Evolutionary conservation across 345 rosid species (phyloP).

Genomic region (Bruguiera sexangula): DNA sequence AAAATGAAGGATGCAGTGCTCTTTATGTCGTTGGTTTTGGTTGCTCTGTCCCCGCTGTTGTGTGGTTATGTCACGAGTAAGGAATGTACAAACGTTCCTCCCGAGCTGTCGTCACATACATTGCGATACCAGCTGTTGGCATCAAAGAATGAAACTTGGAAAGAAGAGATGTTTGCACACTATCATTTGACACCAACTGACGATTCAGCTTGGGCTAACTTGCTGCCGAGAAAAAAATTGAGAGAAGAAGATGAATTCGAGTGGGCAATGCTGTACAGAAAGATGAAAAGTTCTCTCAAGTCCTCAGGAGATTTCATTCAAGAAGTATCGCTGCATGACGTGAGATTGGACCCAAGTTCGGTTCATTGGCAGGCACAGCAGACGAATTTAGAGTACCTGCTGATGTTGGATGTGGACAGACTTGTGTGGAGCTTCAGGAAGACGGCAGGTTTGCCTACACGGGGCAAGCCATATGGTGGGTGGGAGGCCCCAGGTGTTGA

Average conservation of each 20-base stretch:
- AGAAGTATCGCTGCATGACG: conserved; percentile 69
- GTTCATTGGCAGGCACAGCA: conserved; percentile 69
- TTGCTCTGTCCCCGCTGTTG: conserved; percentile 17
- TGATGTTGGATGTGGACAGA: conserved; percentile 77
- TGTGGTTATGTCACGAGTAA: conserved; percentile 36
- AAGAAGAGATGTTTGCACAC: conserved; percentile 55
- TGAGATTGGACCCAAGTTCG: conserved; percentile 53
- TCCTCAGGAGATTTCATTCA: conserved; percentile 41
- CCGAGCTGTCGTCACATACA: conserved; percentile 50
- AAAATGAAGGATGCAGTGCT: conserved; percentile 28
- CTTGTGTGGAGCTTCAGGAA: conserved; percentile 83
- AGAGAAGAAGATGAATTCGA: conserved; percentile 49
- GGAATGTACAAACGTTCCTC: conserved; percentile 65
- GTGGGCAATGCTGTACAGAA: conserved; percentile 61
- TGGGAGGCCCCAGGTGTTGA: conserved; percentile 70
- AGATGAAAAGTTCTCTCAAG: conserved; percentile 46
- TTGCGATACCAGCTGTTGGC: conserved; percentile 45
- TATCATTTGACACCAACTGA: conserved; percentile 70
- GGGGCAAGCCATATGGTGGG: conserved; percentile 67
- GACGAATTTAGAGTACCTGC: conserved; percentile 78
- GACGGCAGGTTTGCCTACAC: conserved; percentile 63
- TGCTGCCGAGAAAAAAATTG: conserved; percentile 55
- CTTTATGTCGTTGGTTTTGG: conserved; percentile 13
- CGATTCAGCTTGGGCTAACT: conserved; percentile 58
- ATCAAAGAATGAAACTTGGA: conserved; percentile 57